These are phyloP conservation scores for Brettanomyces bruxellensis DNA, from an alignment of 805 yeast species.

Conservation along the genomic window DNA sequence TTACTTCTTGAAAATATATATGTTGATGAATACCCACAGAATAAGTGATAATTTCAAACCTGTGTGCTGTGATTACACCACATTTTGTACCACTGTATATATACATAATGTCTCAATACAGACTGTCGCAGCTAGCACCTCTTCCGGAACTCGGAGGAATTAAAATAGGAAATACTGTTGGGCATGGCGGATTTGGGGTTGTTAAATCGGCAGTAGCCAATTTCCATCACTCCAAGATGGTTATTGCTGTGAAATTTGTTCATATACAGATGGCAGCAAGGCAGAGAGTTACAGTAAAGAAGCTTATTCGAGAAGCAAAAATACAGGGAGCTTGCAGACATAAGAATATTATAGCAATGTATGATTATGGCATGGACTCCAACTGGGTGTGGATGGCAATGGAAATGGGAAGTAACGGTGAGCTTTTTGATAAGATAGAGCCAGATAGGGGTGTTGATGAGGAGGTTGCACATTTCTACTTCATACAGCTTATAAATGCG, in stretches of 20 bases:
- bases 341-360: slow-evolving; percentile 48
- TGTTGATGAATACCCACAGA: too few relatives aligned
- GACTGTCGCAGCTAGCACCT: slow-evolving; percentile 37
- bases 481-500: slow-evolving; percentile 55
- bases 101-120: slow-evolving; percentile 15
- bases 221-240: slow-evolving; percentile 13
- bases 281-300: slow-evolving; percentile 22
- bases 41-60: too few relatives aligned
- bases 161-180: slow-evolving; percentile 43
- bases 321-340: slow-evolving; percentile 56
- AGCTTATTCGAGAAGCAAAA: slow-evolving; percentile 42
- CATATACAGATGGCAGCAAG: slow-evolving; percentile 28
- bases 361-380: slow-evolving; percentile 43
- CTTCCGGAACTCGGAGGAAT: slow-evolving; percentile 41
- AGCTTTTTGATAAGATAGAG: slow-evolving; percentile 68
- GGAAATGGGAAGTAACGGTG: slow-evolving; percentile 70
- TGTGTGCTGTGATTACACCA: too few relatives aligned
- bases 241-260: slow-evolving; percentile 51
- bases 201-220: slow-evolving; percentile 40
- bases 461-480: slow-evolving; percentile 60
- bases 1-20: not conserved
- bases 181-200: slow-evolving; percentile 62
- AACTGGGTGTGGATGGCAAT: slow-evolving; percentile 58
- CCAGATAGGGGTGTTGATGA: slow-evolving; percentile 64
- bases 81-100: too few relatives aligned